Percentiles rank a stretch among this genome's conserved stretches.
phyloP scores from a whole-genome alignment of 2,329 filamentous ascomycete genomes.

The Sphaerulina musiva region DNA sequence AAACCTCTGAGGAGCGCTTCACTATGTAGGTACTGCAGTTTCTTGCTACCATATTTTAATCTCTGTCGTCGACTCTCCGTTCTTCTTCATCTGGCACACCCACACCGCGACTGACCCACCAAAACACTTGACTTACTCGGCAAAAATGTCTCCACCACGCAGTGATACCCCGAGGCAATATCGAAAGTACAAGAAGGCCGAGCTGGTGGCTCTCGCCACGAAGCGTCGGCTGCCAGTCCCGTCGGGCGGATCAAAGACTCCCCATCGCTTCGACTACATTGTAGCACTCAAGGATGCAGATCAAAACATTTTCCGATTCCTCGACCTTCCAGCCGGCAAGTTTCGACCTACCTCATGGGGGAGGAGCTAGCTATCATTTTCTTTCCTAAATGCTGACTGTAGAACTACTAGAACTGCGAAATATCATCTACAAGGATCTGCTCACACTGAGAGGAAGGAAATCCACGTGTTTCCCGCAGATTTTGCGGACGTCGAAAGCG shows the following conservation, averaged over 20 bases:
- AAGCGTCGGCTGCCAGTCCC: slow-evolving; percentile 4
- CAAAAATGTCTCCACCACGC: too few relatives aligned
- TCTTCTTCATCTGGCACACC: background rate
- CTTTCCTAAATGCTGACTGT: background rate
- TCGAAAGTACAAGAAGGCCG: slow-evolving; percentile 10
- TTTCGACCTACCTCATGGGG: too few relatives aligned
- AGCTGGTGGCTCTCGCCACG: slow-evolving; percentile 11
- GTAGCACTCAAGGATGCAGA: slow-evolving; percentile 12
- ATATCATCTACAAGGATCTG: slow-evolving; percentile 9
- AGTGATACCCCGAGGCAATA: slow-evolving; percentile 6
- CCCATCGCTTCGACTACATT: slow-evolving; percentile 6
- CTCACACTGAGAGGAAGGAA: slow-evolving; percentile 2
- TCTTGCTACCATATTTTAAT: background rate
- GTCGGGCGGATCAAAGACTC: background rate
- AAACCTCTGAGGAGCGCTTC: background rate
- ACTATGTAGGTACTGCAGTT: background rate
- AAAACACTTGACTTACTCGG: too few relatives aligned
- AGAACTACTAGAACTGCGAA: slow-evolving; percentile 8
- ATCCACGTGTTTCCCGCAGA: slow-evolving; percentile 34
- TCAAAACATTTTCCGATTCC: slow-evolving; percentile 10
- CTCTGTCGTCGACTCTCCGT: background rate
- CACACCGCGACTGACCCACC: too few relatives aligned
- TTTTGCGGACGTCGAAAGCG: slow-evolving; percentile 36
- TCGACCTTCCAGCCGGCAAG: slow-evolving; percentile 9
- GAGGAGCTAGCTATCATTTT: too few relatives aligned